phyloP scores from a whole-genome alignment of 306 rosid species.

The Arachis hypogaea region DNA sequence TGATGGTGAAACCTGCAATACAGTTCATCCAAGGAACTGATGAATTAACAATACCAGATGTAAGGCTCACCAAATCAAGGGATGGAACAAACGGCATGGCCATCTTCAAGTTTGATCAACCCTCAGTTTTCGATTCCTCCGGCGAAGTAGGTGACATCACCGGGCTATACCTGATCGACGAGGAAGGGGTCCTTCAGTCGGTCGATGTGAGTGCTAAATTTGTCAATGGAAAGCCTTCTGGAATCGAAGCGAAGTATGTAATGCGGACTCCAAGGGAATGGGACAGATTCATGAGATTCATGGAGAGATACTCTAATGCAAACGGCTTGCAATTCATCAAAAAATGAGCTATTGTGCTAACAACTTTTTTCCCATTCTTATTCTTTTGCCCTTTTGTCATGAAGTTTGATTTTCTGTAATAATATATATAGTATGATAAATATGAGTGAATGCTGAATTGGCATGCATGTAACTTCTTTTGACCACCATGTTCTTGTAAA shows the following conservation, averaged over 20 bases:
- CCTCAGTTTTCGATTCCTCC: conserved; percentile 94
- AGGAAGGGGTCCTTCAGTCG: conserved; percentile 90
- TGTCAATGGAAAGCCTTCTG: conserved; percentile 90
- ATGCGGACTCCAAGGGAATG: conserved; percentile 86
- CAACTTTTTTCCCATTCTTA: conserved; percentile 9
- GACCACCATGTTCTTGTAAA: conserved; percentile 28
- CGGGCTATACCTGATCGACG: conserved; percentile 96
- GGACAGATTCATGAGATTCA: conserved; percentile 99
- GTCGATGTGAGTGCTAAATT: conserved; percentile 96
- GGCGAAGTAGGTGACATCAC: conserved; percentile 96
- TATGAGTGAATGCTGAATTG: conserved; percentile 37
- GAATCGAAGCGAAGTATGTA: conserved; percentile 86
- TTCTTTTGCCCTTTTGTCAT: conserved; percentile 40
- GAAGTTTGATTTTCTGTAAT: conserved; percentile 35
- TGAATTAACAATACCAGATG: conserved; percentile 94
- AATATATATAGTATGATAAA: conserved; percentile 23
- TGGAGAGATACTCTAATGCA: conserved; percentile 92
- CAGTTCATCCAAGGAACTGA: conserved; percentile 99
- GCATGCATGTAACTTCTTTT: conserved; percentile 36
- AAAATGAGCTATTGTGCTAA: conserved; percentile 54
- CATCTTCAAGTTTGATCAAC: conserved; percentile 84
- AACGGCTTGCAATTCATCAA: conserved; percentile 87
- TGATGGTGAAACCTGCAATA: conserved; percentile 76
- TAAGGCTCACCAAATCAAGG: conserved; percentile 82
- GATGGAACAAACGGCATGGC: conserved; percentile 99